Base-by-base conservation (phyloP, 2,329 filamentous ascomycete species). In the Talaromyces pinophilus region DNA sequence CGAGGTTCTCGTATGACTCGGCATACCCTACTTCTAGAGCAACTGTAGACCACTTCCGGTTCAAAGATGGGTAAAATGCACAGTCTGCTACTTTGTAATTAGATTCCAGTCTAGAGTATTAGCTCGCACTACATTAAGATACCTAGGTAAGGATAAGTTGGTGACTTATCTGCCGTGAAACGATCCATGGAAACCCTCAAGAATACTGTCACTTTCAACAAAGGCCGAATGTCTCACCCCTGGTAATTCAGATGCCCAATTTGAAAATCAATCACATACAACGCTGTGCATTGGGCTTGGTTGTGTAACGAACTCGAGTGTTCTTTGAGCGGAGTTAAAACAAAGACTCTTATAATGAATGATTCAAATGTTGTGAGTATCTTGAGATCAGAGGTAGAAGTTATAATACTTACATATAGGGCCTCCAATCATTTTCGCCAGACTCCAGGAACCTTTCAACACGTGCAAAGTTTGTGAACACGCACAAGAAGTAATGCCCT, bases 401-500 rank as follows among this genome's bases (percentile, higher is more conserved):
- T n/a, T n/a, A n/a, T n/a, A n/a, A n/a, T n/a, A n/a, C n/a, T n/a
- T n/a, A n/a, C n/a, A n/a, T n/a, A n/a, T 11, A 13, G n/a, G 19
- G 44, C 11, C 44, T 48, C n/a, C 19, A 22, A 5, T 48, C 44
- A 25, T 48, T 22, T 25, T 22, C 44, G 1, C 44, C 19, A 4
- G 44, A 48, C n/a, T 48, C 44, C 2, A 48, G 19, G 44, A 25
- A 22, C 44, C 44, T 48, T 13, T 48, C 19, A 13, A 48, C 11
- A 10, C 44, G 44, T 13, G 44, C 44, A 48, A 48, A 48, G 44
- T 25, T 48, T 25, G 44, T 48, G n/a, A 22, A 11, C 1, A 19
- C 19, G 19, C 44, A 48, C 3, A 48, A 22, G 44, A 48, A 48
- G 19, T 48, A 73, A 57, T 69, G 40, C 3, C 8, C 40, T 44